Conservation (phyloP, 768 basidiomycete species). For the Phallus indusiatus region DNA sequence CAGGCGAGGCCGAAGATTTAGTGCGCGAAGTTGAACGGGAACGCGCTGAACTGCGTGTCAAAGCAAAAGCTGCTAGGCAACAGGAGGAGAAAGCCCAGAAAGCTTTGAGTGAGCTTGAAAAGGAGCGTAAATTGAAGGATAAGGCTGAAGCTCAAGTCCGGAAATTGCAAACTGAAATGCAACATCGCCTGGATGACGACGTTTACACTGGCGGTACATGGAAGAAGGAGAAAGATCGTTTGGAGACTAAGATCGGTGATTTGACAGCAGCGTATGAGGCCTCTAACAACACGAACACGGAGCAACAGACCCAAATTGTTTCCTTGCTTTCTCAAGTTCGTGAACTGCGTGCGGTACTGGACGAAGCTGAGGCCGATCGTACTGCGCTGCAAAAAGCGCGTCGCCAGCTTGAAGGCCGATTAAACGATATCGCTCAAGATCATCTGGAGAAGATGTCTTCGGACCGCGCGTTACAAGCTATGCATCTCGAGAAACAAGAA, state of each 20-base stretch:
- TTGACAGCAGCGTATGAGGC: slow-evolving; percentile 68
- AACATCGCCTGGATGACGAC: slow-evolving; percentile 67
- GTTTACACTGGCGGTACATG: slow-evolving; percentile 68
- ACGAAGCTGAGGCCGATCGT: slow-evolving; percentile 80
- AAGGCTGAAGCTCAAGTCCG: slow-evolving; percentile 52
- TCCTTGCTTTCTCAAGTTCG: slow-evolving; percentile 79
- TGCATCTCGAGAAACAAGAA: slow-evolving; percentile 76
- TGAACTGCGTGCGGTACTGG: slow-evolving; percentile 68
- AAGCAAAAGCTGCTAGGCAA: slow-evolving; percentile 54
- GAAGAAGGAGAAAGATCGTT: slow-evolving; percentile 82
- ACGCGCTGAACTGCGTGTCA: slow-evolving; percentile 51
- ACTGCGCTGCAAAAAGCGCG: slow-evolving; percentile 74
- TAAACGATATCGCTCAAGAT: slow-evolving; percentile 73
- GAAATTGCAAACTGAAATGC: slow-evolving; percentile 62
- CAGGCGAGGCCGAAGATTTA: slow-evolving; percentile 77
- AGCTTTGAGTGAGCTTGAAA: slow-evolving; percentile 51
- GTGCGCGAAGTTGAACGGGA: slow-evolving; percentile 64
- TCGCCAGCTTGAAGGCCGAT: slow-evolving; percentile 66
- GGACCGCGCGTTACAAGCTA: slow-evolving; percentile 63
- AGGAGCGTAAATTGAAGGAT: slow-evolving; percentile 57
- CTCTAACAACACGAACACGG: slow-evolving; percentile 59
- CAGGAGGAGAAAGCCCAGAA: slow-evolving; percentile 54
- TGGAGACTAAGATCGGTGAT: slow-evolving; percentile 75
- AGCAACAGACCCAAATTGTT: slow-evolving; percentile 80
- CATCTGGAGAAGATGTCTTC: slow-evolving; percentile 61